Base-by-base conservation (phyloP, 2,329 filamentous ascomycete genomes). In the Aspergillus sp. region DNA sequence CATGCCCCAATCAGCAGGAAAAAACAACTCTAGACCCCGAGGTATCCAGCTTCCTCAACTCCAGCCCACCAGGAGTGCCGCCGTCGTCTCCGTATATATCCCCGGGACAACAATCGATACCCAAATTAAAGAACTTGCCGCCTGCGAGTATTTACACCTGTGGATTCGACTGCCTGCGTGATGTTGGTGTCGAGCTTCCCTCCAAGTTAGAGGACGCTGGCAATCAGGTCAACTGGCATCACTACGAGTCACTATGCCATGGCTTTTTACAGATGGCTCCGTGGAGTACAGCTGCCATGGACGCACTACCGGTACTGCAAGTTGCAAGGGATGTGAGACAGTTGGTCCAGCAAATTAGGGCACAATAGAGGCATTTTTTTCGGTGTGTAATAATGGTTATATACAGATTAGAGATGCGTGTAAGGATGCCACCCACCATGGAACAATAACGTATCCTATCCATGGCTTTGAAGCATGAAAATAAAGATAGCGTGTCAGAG, bases 211-310 rank as follows among this genome's bases (percentile, higher is more conserved):
- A 69, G 37, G 59, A 69, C 45, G 70, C 68, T 3, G 69, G 66
- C 6, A 66, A 64, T 43, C 39, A 56, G 27, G 66, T 72, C 12
- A 50, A 48, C 0, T 72, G 68, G 68, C 53, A 62, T 14, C 68
- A 73, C 53, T 67, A 64, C 37, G 62, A 67, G 23, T 52, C 51
- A 1, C 46, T 73, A 41, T 68, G 66, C 7, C 64, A 74, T 59
- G 68, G 70, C 3, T 68, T 68, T 47, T 44, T 73, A 48, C 69
- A 73, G 51, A 68, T 72, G 62, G 66, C 66, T 7, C 66, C 69
- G 7, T 74, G 70, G 70, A 68, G 62, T 19, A 19, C 45, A n/a
- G 66, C 67, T 9, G 65, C 66, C 9, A 60, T 61, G 58, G 57
- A 53, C 7, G 66, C 65, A 6, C 39, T 50, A 15, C n/a, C n/a